phyloP scores from a whole-genome alignment of 495 filamentous ascomycete genomes.

The Hypoxylon crocopeplum region DNA sequence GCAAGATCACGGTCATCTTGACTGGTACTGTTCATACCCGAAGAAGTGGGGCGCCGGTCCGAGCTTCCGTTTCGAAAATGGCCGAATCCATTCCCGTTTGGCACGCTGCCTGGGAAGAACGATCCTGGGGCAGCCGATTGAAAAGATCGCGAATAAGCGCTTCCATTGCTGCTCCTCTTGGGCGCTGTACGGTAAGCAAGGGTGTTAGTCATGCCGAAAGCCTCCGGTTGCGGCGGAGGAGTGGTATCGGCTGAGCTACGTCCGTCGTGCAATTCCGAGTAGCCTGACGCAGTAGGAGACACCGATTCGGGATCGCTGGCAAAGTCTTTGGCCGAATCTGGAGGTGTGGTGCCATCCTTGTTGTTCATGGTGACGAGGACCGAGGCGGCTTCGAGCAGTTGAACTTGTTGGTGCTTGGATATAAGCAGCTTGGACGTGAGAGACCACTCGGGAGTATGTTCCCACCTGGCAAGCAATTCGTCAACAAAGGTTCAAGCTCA shows the following conservation, averaged over 20 bases:
- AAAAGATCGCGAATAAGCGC: conserved; percentile 81
- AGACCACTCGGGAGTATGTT: conserved; percentile 98
- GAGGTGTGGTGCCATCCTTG: conserved; percentile 57
- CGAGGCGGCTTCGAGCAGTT: conserved; percentile 93
- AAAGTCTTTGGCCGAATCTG: conserved; percentile 67
- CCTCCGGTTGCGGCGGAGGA: conserved; percentile 67
- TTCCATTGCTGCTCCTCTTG: conserved; percentile 71
- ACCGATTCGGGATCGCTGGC: conserved; percentile 81
- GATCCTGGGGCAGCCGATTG: conserved; percentile 71
- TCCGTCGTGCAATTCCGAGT: conserved; percentile 75
- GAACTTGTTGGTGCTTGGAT: conserved; percentile 99
- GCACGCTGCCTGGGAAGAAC: conserved; percentile 58
- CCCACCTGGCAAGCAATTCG: conserved; percentile 78
- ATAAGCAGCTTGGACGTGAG: conserved; percentile 97
- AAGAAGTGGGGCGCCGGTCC: conserved; percentile 65
- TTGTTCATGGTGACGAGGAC: conserved; percentile 93
- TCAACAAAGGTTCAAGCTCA: conserved; percentile 45
- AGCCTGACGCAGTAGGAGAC: conserved; percentile 78
- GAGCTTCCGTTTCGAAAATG: conserved; percentile 64
- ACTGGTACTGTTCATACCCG: conserved; percentile 65
- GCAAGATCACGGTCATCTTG: conserved; percentile 84
- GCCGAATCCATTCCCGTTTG: conserved; percentile 54
- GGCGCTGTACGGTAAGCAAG: conserved; percentile 56
- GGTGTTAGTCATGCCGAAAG: conserved; percentile 43
- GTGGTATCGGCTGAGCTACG: conserved; percentile 73